Base-by-base conservation (phyloP, 1,139 yeast species). In the Pichia sp. region DNA sequence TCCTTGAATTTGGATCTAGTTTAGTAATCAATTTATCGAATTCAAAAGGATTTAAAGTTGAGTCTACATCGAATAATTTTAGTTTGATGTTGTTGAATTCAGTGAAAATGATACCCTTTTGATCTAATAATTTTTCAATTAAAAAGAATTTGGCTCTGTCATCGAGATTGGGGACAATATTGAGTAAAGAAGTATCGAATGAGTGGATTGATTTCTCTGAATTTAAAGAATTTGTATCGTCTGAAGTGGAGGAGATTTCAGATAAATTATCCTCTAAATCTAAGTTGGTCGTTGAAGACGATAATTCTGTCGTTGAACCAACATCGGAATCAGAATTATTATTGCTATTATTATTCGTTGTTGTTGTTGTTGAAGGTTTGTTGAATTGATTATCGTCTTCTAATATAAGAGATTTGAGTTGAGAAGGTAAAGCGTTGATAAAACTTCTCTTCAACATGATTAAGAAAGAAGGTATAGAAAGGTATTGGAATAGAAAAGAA, bases 1-100 rank as follows among this genome's bases (percentile, higher is more conserved):
- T 42, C 38, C 48, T 46, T 21, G 42, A 41, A 14, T 40, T 36
- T 11, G 42, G 35, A 25, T 48, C 48, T 20, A 55, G 41, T 28
- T 42, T 43, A 2, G 37, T n/a, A 7, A 44, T 30, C 11, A 55
- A 24, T 28, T 41, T 35, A 35, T 52, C 53, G 22, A 55, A 54
- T 43, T 55, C 58, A 1, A 11, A 5, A 1, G 52, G 49, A 12
- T 48, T 45, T 11, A 55, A 21, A 2, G 55, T 48, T 20, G 56
- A 53, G 31, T 54, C 58, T 4, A 54, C 58, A 37, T 55, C 59
- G 37, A 54, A 54, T 14, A 53, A 40, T 36, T 48, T 53, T 28
- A 54, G 37, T 35, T 55, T 57, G 18, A 53, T 51, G 12, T 51
- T 53, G 33, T 46, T 46, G 18, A 43, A 45, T 37, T 55, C 55